Evolutionary conservation across 2,329 filamentous ascomycete species (phyloP), one percentile per base, ranked within the genome.

Genomic region (Penicillium sclerotigenum): DNA sequence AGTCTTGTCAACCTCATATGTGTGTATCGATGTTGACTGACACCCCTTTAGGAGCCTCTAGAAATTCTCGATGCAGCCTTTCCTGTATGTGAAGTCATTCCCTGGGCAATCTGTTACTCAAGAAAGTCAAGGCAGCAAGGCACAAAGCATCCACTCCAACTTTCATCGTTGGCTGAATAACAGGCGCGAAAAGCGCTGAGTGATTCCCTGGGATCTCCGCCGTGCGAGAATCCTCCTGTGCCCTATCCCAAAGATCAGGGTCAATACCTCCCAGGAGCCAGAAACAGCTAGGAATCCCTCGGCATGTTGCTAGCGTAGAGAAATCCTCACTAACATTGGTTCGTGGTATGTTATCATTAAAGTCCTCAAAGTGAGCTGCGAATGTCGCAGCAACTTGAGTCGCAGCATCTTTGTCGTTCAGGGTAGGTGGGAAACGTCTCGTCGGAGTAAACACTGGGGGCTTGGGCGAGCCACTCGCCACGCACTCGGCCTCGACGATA

Each of bases 201-300:
- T 87, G 85, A 60, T 87, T 87, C 0, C 79, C 79, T 0, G 85
- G 81, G 13, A 86, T 77, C 50, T 79, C 80, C 59, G 77, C 71
- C 57, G 43, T 56, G 5, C 76, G 68, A 61, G 52, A 72, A 0
- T 79, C 79, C 52, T 67, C 79, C 65, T 77, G 72, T 14, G 73
- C 74, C 58, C 75, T 68, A 67, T 85, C 81, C 77, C 79, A 86
- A 5, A 77, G 47, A 49, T 75, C 75, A 0, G 71, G 68, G 56
- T 82, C 80, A 28, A 77, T 77, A 0, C 83, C 81, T 0, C 84
- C 84, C 59, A 83, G 78, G 62, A 81, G 72, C 74, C 82, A 86
- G 62, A 85, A 86, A 45, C 73, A 78, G 58, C 75, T 78, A 5
- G 83, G 84, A 59, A 73, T 70, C 4, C 74, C 76, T 45, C 79